Evolutionary conservation across 495 filamentous ascomycete species (phyloP), one percentile per base, ranked within the genome.

Genomic region (Penicillium subrubescens): DNA sequence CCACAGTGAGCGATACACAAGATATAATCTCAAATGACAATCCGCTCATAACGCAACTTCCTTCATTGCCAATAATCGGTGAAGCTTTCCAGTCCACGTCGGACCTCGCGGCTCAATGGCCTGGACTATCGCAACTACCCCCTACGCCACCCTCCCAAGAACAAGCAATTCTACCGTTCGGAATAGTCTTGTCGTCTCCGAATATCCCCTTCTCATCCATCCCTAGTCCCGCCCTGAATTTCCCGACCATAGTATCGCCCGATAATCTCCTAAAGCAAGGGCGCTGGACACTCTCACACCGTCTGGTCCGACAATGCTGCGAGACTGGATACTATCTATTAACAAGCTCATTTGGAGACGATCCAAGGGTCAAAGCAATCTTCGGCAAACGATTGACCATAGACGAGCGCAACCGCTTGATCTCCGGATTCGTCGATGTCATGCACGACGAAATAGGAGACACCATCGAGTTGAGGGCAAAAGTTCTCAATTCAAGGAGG

Each of bases 221-320:
- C 57, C 31, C 62, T 15, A 46, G 25, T 25, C 57, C 58, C 33
- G 48, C 62, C 31, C 64, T 64, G 25, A 67, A 53, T 34, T 64
- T 65, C 15, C 61, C 65, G 21, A 25, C 53, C 23, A 29, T 11
- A 12, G 19, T 70, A 48, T 52, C 61, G 11, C 43, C 67, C 29
- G 57, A 37, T 7, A 63, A 50, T 59, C 50, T 63, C 64, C 27
- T 57, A 25, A 61, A 67, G 43, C 60, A 69, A 57, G 59, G 37
- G 19, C 60, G 37, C 21, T 65, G 68, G 68, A 69, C 54, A 33
- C 57, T 76, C 44, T 68, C 72, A 39, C 74, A 77, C 11, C 74
- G 61, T 56, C 64, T 77, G 27, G 74, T 77, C 33, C 68, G 67
- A 57, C 56, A 70, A 62, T 75, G 74, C 57, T 73, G 66, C 56